Conservation (phyloP, 164 flowering plant genomes). For the Amborella trichopoda region DNA sequence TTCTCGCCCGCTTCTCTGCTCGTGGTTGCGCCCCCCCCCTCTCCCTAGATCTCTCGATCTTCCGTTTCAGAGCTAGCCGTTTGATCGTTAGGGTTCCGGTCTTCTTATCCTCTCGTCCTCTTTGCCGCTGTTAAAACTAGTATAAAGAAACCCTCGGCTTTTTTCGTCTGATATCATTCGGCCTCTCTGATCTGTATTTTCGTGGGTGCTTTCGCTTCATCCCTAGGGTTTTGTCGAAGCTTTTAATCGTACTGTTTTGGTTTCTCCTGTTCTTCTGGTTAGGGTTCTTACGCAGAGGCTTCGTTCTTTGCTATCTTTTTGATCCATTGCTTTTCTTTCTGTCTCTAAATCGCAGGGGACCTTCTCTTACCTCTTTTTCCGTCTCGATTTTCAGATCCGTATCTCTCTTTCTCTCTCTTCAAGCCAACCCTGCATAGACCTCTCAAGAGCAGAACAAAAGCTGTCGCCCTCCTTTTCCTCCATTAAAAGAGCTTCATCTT, state of each 20-base stretch:
- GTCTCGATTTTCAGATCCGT: neutral
- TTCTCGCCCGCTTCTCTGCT: slow-evolving; percentile 47
- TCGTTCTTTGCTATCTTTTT: too few relatives aligned
- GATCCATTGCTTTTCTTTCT: neutral
- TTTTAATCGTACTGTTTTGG: too few relatives aligned
- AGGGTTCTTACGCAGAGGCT: neutral
- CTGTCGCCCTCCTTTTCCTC: neutral
- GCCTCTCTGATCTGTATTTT: neutral
- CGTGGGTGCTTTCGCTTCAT: neutral
- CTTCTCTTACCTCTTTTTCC: neutral
- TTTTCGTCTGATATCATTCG: neutral
- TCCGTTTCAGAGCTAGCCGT: too few relatives aligned
- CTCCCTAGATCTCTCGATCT: too few relatives aligned
- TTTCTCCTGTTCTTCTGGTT: too few relatives aligned
- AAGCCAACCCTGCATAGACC: neutral
- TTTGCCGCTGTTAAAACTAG: neutral
- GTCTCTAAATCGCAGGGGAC: neutral
- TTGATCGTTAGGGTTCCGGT: slow-evolving; percentile 15
- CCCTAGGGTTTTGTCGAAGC: too few relatives aligned
- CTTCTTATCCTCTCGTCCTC: neutral
- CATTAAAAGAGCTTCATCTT: neutral
- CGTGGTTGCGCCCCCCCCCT: slow-evolving; percentile 3
- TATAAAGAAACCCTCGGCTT: neutral
- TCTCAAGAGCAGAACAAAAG: neutral
- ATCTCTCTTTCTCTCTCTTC: neutral